Percentiles rank a stretch among this genome's conserved stretches.
phyloP scores from a whole-genome alignment of 2,329 filamentous ascomycete genomes.

The Bertia moriformis region DNA sequence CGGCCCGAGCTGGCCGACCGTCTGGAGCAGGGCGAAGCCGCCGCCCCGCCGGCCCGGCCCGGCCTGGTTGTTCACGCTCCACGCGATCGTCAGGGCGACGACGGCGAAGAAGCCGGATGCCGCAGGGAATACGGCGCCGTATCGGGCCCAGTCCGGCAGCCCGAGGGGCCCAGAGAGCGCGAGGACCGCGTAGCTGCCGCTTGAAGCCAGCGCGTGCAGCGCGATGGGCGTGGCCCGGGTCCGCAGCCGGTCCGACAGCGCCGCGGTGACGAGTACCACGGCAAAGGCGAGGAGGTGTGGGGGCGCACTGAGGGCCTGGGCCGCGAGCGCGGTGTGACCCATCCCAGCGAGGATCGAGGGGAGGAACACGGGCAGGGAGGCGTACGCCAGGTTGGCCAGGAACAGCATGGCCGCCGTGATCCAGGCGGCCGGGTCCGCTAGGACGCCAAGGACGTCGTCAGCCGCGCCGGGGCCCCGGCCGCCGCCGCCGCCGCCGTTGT shows the following conservation, averaged over 20 bases:
- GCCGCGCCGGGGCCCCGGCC: too few relatives aligned
- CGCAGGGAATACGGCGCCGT: constrained; percentile 66
- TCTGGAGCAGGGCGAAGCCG: constrained; percentile 67
- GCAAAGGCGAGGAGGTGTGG: constrained; percentile 24
- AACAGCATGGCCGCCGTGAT: background rate
- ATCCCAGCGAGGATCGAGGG: constrained; percentile 18
- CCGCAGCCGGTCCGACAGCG: constrained; percentile 17
- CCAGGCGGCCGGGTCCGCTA: too few relatives aligned
- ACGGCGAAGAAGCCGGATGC: constrained; percentile 70
- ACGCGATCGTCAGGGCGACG: constrained; percentile 72
- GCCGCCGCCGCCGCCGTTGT: background rate
- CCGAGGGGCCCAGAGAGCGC: constrained; percentile 34
- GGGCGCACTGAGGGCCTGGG: constrained; percentile 20
- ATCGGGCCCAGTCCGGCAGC: constrained; percentile 37
- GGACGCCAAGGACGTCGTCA: background rate
- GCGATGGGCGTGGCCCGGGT: too few relatives aligned
- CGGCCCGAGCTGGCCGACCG: constrained; percentile 69
- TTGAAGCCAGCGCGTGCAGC: constrained; percentile 58
- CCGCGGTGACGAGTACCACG: constrained; percentile 17
- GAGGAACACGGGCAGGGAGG: constrained; percentile 14
- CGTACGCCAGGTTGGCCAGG: constrained; percentile 7
- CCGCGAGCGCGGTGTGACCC: constrained; percentile 16
- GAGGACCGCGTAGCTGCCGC: constrained; percentile 42
- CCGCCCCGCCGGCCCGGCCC: constrained; percentile 55
- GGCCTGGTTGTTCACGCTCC: constrained; percentile 76